These are phyloP conservation scores for Amanita molliuscula DNA, from an alignment of 768 basidiomycete genomes.

Conservation along the genomic window DNA sequence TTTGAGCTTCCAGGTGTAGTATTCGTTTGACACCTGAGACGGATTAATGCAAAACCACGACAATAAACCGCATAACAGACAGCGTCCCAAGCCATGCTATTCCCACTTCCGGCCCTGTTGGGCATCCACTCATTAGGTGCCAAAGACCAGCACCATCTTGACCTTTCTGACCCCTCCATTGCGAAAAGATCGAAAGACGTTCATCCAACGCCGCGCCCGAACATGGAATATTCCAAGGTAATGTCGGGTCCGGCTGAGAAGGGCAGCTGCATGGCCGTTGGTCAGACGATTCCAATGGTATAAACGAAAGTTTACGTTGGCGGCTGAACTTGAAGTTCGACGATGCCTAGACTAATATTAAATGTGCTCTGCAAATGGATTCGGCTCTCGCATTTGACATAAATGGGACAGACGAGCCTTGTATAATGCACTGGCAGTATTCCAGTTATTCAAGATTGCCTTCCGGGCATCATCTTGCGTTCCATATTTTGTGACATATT, in stretches of 20 bases:
- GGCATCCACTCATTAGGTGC: slow-evolving; percentile 83
- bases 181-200: slow-evolving; percentile 68
- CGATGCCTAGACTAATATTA: slow-evolving; percentile 77
- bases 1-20: slow-evolving; percentile 27
- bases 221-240: slow-evolving; percentile 76
- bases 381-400: slow-evolving; percentile 2
- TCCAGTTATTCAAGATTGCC: slow-evolving; percentile 73
- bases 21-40: slow-evolving; percentile 42
- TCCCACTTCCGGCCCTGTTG: slow-evolving; percentile 73
- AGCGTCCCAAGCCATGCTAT: slow-evolving; percentile 84
- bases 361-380: slow-evolving; percentile 45
- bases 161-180: slow-evolving; percentile 70
- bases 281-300: neutral
- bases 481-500: slow-evolving; percentile 58
- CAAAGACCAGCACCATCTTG: slow-evolving; percentile 74
- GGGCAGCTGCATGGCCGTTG: slow-evolving; percentile 43
- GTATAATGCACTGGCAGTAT: slow-evolving; percentile 65
- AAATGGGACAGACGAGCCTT: slow-evolving; percentile 29
- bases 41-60: slow-evolving; percentile 4
- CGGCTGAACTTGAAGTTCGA: slow-evolving; percentile 68
- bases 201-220: slow-evolving; percentile 45
- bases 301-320: slow-evolving; percentile 24
- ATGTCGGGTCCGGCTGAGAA: slow-evolving; percentile 30
- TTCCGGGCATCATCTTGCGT: slow-evolving; percentile 54
- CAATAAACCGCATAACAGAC: slow-evolving; percentile 23